These are phyloP conservation scores for Monilinia laxa DNA, from an alignment of 2,329 filamentous ascomycete genomes.

Conservation along the genomic window DNA sequence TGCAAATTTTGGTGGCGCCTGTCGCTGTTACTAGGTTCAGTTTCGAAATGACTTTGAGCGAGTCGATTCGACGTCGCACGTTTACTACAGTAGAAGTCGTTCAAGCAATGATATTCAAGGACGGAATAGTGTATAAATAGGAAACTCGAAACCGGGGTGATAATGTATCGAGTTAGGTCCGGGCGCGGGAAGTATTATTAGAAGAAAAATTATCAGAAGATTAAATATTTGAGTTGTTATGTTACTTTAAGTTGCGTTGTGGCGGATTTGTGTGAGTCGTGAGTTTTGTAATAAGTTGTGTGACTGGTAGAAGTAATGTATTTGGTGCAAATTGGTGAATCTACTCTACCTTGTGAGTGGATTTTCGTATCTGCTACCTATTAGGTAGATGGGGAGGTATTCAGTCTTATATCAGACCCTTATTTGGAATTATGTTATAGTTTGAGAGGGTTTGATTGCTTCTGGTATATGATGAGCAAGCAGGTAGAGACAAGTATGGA, in stretches of 20 bases:
- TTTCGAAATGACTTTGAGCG: slow-evolving; percentile 36
- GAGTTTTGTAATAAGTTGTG: neutral
- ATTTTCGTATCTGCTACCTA: too few species aligned
- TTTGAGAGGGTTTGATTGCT: neutral
- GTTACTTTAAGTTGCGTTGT: neutral
- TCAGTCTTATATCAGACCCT: too few species aligned
- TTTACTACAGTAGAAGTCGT: slow-evolving; percentile 27
- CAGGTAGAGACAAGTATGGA: too few species aligned
- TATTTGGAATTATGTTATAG: too few species aligned
- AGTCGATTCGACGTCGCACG: slow-evolving; percentile 38
- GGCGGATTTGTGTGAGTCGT: neutral
- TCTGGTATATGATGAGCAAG: neutral
- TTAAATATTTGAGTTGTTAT: neutral
- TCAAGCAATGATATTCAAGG: slow-evolving; percentile 30
- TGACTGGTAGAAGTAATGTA: too few species aligned
- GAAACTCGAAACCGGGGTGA: slow-evolving; percentile 20
- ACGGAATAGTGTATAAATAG: slow-evolving; percentile 19
- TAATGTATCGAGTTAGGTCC: slow-evolving; percentile 22
- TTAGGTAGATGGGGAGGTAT: too few species aligned
- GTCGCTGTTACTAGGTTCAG: slow-evolving; percentile 31
- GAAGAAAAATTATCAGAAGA: neutral
- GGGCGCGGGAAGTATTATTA: slow-evolving; percentile 17
- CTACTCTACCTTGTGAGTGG: too few species aligned
- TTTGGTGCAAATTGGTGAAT: too few species aligned
- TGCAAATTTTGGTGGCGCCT: slow-evolving; percentile 27